Evolutionary conservation across 208 protist genomes (phyloP), one percentile per base, ranked within the genome.

Genomic region (Wallacemonas sp.): DNA sequence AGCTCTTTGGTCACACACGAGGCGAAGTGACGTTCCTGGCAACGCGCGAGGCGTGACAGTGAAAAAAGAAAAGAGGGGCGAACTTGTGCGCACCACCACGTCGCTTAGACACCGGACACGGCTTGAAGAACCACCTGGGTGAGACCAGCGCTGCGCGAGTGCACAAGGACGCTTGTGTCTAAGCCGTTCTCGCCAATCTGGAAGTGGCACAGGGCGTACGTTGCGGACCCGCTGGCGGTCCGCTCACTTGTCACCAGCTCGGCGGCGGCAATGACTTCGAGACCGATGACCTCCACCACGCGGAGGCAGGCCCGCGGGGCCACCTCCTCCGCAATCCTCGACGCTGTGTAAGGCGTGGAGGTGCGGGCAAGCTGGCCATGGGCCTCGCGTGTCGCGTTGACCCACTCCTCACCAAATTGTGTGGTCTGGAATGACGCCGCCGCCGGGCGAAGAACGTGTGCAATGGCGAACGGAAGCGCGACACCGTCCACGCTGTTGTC

Each of bases 241-340:
- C 26, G 41, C 44, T 15, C 34, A 37, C 19, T 12, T 32, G 19
- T 59, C 44, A 1, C 0, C 37, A 71, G 26, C 63, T 64, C 44
- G 17, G 79, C 81, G 10, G 79, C 81, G 10, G 76, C 79, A 39
- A 89, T 87, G 15, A 81, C 22, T 62, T 92, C 79, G 26, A 61
- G 76, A 19, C 75, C 75, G 44, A 89, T 92, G 9, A 89, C 72
- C 61, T 92, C 73, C 30, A 92, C 76, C 9, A 87, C 70, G 10
- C 71, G 44, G 50, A 87, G 53, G 17, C 75, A 74, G 15, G 71
- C 26, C 67, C 52, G 12, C 65, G 62, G 38, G 70, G 65, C 46
- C 84, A 57, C 6, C 3, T 13, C 4, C n/a, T n/a, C 13, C 30
- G 4, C 4, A 3, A 57, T 6, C 12, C 3, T 37, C 45, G 45